Base-by-base conservation (phyloP, 228 moss, liverwort and hornwort genomes). In the Sphagnum fallax region DNA sequence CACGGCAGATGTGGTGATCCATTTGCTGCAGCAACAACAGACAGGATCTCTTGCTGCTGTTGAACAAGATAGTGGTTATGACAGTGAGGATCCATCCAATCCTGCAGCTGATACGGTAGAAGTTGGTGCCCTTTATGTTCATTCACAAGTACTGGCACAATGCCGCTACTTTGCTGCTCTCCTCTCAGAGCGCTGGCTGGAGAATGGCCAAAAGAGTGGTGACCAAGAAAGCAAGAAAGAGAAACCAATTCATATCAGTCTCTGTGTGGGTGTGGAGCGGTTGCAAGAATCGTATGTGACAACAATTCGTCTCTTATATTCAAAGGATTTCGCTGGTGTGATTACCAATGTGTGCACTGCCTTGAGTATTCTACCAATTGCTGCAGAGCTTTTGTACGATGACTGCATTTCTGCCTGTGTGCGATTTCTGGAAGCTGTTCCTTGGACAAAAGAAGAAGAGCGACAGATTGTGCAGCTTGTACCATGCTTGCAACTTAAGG, bases 141-240 rank as follows among this genome's bases (percentile, higher is more conserved):
- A 95, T 73, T 78, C 83, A 58, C 80, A 79, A 47, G 75, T 95
- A 65, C 61, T 95, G 67, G 73, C 51, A 11, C 90, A 90, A 68
- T 80, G 95, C 68, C 88, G 95, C 48, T 95, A 95, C 69, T 95
- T 95, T 73, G 80, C 84, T 75, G 89, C 95, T 3, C 90, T 88
- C 49, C 88, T 95, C 16, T 95, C 95, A 50, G 84, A 87, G 49
- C 82, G 95, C 60, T 95, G 95, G 90, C 70, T 74, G 16, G 73
- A 69, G 49, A 64, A 65, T 8, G 69, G 67, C 60, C 7, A 0
- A 55, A 67, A 65, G 51, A 51, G 32, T 53, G 15, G 1, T 4
- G 74, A 63, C 7, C 48, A 63, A 8, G 63, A 69, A 10, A 49
- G 16, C 15, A 50, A 16, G 4, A 75, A 68, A 64, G 53, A 76